Percentiles rank a stretch among this genome's conserved stretches.
Conservation (phyloP, 2,329 filamentous ascomycete species). For the Ascosphaera pollenicola region DNA sequence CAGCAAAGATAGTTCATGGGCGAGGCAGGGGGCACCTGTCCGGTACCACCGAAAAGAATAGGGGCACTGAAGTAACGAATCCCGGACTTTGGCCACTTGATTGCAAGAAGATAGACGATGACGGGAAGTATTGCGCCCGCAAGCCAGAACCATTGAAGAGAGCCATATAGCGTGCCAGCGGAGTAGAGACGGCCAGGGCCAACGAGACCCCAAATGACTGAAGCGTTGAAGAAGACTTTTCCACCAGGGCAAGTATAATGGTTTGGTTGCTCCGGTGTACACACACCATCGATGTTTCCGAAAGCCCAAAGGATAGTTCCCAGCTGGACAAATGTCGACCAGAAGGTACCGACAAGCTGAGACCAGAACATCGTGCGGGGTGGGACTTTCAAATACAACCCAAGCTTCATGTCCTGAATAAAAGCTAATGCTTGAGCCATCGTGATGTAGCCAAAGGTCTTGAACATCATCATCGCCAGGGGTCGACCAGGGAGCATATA, state of each 20-base stretch:
- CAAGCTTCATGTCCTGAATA: conserved; percentile 42
- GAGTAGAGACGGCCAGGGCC: conserved; percentile 50
- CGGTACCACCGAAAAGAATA: conserved; percentile 43
- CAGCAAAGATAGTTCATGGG: conserved; percentile 50
- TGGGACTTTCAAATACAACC: conserved; percentile 40
- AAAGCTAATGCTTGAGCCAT: conserved; percentile 46
- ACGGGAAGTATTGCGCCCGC: conserved; percentile 41
- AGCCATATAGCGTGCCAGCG: conserved; percentile 36
- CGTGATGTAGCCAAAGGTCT: conserved; percentile 48
- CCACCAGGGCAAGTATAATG: conserved; percentile 37
- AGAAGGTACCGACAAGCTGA: conserved; percentile 29
- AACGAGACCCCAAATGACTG: conserved; percentile 52
- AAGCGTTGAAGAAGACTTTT: conserved; percentile 44
- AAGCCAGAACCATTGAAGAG: conserved; percentile 50
- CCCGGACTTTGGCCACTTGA: conserved; percentile 36
- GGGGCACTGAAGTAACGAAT: conserved; percentile 47
- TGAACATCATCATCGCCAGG: conserved; percentile 58
- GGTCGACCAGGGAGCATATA: conserved; percentile 52
- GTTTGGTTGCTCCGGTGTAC: conserved; percentile 33
- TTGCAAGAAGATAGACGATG: conserved; percentile 37
- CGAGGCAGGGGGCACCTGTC: conserved; percentile 44
- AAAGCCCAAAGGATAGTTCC: conserved; percentile 24
- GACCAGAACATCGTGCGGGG: conserved; percentile 29
- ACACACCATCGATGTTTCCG: conserved; percentile 39
- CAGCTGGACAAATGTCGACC: conserved; percentile 28